Conservation (phyloP, 768 basidiomycete species). For the Leccinum barrowsii region DNA sequence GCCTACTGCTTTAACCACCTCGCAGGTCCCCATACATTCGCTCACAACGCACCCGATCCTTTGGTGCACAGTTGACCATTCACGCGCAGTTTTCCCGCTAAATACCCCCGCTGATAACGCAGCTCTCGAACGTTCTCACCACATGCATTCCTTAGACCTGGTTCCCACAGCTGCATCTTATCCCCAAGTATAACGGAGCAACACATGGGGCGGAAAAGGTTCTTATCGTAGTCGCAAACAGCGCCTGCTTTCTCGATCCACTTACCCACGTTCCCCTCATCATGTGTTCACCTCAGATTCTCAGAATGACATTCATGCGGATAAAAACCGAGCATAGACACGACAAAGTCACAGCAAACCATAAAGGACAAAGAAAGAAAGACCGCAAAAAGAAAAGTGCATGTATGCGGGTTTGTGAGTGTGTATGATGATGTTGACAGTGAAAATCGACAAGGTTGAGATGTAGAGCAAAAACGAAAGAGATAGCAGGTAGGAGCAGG, state of each 20-base stretch:
- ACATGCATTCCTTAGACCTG: neutral
- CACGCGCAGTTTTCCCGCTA: neutral
- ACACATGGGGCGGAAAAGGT: neutral
- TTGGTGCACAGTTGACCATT: neutral
- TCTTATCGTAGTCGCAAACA: neutral
- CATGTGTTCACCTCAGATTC: neutral
- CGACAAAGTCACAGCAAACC: neutral
- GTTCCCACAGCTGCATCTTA: neutral
- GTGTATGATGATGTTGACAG: neutral
- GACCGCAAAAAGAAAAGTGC: slow-evolving; percentile 7
- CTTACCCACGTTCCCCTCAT: neutral
- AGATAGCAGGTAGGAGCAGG: neutral
- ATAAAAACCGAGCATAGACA: neutral
- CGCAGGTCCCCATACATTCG: neutral
- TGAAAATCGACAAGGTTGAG: slow-evolving; percentile 1
- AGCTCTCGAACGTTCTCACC: neutral
- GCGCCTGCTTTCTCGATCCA: neutral
- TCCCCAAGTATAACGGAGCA: neutral
- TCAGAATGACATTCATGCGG: neutral
- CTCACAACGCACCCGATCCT: neutral
- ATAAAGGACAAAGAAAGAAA: neutral
- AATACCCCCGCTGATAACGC: neutral
- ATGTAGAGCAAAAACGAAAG: slow-evolving; percentile 9
- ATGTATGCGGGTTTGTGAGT: slow-evolving; percentile 10
- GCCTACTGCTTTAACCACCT: neutral